Conservation (phyloP, 73 alveolate species). For the Blepharisma japonicum region DNA sequence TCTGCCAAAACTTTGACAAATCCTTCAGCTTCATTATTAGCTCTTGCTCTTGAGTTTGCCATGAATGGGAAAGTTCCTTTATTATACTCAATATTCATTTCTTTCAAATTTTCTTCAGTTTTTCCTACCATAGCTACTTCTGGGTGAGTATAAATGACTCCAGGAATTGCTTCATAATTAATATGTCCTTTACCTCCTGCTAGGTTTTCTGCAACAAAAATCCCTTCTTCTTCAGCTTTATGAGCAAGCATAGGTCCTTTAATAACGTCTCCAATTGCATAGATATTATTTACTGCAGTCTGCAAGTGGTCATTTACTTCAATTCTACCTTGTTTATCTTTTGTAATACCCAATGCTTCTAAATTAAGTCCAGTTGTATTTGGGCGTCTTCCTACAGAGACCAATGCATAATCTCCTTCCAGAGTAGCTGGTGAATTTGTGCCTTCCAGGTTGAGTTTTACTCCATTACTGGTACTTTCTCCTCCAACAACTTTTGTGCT, state of each 20-base stretch:
- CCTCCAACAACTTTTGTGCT: conserved; percentile 86
- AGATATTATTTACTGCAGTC: conserved; percentile 45
- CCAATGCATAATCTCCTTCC: conserved; percentile 77
- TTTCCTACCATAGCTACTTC: conserved; percentile 96
- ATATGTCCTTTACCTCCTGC: conserved; percentile 86
- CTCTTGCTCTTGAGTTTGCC: conserved; percentile 93
- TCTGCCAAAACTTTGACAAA: conserved; percentile 75
- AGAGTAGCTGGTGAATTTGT: conserved; percentile 13
- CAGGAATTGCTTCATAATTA: conserved; percentile 88
- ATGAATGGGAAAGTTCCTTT: conserved; percentile 91
- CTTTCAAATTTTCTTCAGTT: conserved; percentile 88
- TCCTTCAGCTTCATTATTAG: conserved; percentile 93
- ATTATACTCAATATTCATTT: conserved; percentile 66
- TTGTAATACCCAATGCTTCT: conserved; percentile 69
- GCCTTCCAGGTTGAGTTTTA: conserved; percentile 49
- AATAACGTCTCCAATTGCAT: conserved; percentile 88
- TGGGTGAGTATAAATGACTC: conserved; percentile 87
- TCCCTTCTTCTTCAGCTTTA: conserved; percentile 95
- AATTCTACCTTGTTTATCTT: conserved; percentile 57
- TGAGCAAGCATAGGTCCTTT: conserved; percentile 95
- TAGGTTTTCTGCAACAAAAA: conserved; percentile 80
- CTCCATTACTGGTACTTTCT: conserved; percentile 55
- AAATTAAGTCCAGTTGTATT: conserved; percentile 70
- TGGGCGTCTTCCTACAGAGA: conserved; percentile 89
- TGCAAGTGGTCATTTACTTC: conserved; percentile 43